Evolutionary conservation across 352 stramenopile genomes (phyloP).

Genomic region (Pythium pyrilobum): DNA sequence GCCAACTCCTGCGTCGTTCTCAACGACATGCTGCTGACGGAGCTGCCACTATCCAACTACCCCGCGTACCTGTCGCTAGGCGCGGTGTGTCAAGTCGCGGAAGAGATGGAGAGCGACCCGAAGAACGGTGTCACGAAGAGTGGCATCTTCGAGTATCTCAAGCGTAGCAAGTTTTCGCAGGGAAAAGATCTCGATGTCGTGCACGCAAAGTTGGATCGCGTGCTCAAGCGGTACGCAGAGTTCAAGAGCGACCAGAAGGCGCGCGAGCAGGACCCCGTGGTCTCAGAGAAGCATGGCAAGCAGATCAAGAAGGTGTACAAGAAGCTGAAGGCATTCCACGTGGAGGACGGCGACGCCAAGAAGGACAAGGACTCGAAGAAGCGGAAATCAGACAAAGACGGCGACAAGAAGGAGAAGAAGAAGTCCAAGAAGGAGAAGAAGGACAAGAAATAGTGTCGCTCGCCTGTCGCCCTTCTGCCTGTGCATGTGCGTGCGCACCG

Average conservation of each 20-base stretch:
- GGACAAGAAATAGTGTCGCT: slow-evolving; percentile 38
- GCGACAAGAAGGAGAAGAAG: slow-evolving; percentile 42
- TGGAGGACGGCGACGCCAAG: slow-evolving; percentile 44
- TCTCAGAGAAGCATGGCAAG: slow-evolving; percentile 38
- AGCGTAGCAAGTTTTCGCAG: slow-evolving; percentile 65
- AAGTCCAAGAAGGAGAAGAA: slow-evolving; percentile 66
- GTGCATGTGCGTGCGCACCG: too few relatives aligned
- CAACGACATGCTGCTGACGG: slow-evolving; percentile 74
- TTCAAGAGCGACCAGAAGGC: slow-evolving; percentile 30
- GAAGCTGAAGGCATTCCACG: slow-evolving; percentile 81
- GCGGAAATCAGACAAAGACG: slow-evolving; percentile 33
- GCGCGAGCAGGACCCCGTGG: slow-evolving; percentile 29
- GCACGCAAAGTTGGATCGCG: slow-evolving; percentile 24
- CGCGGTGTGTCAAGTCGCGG: slow-evolving; percentile 44
- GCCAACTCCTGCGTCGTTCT: slow-evolving; percentile 63
- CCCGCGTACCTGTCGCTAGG: slow-evolving; percentile 69
- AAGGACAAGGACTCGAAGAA: slow-evolving; percentile 67
- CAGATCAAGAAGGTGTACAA: slow-evolving; percentile 84
- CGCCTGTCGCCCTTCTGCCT: too few relatives aligned
- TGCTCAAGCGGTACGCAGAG: slow-evolving; percentile 29
- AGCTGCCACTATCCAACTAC: slow-evolving; percentile 58
- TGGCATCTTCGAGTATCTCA: slow-evolving; percentile 58
- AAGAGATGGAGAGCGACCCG: slow-evolving; percentile 38
- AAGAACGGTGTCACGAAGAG: slow-evolving; percentile 23
- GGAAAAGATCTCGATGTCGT: slow-evolving; percentile 37